A percentile compares a stretch with the other conserved stretches of the same genome.
Conservation (phyloP, 176 grass and related monocot species). For the Hordeum marinum region DNA sequence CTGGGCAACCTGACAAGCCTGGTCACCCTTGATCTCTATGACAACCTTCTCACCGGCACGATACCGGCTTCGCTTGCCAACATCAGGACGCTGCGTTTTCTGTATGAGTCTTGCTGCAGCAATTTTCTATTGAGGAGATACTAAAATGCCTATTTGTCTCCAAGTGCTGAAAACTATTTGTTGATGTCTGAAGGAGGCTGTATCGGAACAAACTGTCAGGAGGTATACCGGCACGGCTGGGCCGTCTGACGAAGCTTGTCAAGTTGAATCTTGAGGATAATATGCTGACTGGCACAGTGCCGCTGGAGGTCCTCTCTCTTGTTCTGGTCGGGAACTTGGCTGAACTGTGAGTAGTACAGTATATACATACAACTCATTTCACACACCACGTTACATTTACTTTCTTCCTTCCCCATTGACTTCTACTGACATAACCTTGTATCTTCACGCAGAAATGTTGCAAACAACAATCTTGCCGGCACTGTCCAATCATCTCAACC, state of each 20-base stretch:
- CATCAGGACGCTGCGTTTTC: background rate
- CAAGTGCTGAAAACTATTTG: background rate
- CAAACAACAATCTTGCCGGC: conserved; percentile 11
- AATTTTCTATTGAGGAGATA: background rate
- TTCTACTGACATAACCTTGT: background rate
- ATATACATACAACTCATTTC: background rate
- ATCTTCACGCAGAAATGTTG: conserved; percentile 33
- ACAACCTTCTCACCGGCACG: background rate
- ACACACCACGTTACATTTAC: background rate
- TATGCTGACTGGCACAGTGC: background rate
- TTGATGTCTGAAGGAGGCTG: conserved; percentile 24
- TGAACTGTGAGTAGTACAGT: conserved; percentile 28
- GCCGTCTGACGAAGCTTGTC: conserved; percentile 3
- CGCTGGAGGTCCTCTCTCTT: conserved; percentile 26
- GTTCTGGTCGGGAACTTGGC: conserved; percentile 4
- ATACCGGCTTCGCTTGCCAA: conserved; percentile 5
- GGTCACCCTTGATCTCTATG: conserved; percentile 20
- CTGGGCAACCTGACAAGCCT: conserved; percentile 24
- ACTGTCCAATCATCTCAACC: conserved; percentile 18
- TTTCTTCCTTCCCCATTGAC: background rate
- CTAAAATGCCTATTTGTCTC: background rate
- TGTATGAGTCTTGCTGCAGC: background rate
- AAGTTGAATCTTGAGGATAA: conserved; percentile 28
- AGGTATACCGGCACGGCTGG: conserved; percentile 4
- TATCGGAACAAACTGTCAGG: conserved; percentile 19